Conservation (phyloP, 345 rosid species). For the Euphorbia lathyris region DNA sequence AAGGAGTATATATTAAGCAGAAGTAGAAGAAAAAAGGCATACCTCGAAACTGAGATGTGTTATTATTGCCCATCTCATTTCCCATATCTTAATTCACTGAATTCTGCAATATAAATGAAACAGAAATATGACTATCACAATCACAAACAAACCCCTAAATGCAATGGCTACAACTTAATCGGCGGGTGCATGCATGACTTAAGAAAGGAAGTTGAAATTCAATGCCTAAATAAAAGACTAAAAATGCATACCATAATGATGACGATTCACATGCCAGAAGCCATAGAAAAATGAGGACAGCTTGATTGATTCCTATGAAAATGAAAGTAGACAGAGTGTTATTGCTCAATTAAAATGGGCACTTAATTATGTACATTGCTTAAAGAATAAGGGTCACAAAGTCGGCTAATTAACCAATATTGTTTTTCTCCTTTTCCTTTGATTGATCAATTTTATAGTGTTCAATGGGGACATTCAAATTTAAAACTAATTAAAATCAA, state of each 20-base stretch:
- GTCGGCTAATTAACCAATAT: slow-evolving; percentile 27
- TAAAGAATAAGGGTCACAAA: slow-evolving; percentile 37
- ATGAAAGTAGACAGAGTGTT: slow-evolving; percentile 35
- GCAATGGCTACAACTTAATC: slow-evolving; percentile 13
- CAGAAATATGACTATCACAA: too few relatives aligned
- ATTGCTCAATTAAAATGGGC: slow-evolving; percentile 8
- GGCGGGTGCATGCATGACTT: slow-evolving; percentile 16
- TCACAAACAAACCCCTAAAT: slow-evolving; percentile 4
- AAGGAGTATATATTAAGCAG: too few relatives aligned
- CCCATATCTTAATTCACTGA: slow-evolving; percentile 41
- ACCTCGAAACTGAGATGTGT: slow-evolving; percentile 51
- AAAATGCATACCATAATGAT: slow-evolving; percentile 35
- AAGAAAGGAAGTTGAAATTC: slow-evolving; percentile 19
- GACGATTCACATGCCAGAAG: slow-evolving; percentile 34
- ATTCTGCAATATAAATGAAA: slow-evolving; percentile 43
- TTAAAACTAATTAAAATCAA: slow-evolving; percentile 21
- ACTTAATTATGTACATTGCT: slow-evolving; percentile 25
- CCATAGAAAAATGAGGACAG: slow-evolving; percentile 23
- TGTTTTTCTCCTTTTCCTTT: not conserved
- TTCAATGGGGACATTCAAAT: slow-evolving; percentile 19
- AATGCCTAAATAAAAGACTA: slow-evolving; percentile 3
- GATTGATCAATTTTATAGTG: slow-evolving; percentile 21
- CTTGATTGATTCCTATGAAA: slow-evolving; percentile 23
- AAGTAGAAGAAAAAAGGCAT: not conserved
- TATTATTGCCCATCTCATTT: slow-evolving; percentile 64